These are phyloP conservation scores for Harrya chromipes DNA, from an alignment of 768 basidiomycete species.

Conservation along the genomic window DNA sequence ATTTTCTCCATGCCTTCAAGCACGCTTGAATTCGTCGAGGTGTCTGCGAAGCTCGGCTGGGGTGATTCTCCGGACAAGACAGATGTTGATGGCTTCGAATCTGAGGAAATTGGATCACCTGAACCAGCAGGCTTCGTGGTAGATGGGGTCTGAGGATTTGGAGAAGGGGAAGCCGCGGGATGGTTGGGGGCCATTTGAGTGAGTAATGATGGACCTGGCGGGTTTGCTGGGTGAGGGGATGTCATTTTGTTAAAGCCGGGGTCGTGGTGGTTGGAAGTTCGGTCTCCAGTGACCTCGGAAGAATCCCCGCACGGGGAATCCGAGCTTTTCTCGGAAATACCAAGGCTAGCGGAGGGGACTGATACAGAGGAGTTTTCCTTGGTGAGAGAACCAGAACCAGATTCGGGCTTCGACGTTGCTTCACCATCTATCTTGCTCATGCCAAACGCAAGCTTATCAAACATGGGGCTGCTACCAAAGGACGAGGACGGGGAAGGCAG, in stretches of 20 bases:
- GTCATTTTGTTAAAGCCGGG: slow-evolving; percentile 38
- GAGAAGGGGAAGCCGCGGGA: slow-evolving; percentile 15
- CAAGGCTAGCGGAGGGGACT: slow-evolving; percentile 1
- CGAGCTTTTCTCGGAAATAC: slow-evolving; percentile 11
- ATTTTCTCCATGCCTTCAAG: slow-evolving; percentile 59
- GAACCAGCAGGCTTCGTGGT: slow-evolving; percentile 20
- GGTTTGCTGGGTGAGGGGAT: slow-evolving; percentile 34
- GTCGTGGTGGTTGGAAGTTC: slow-evolving; percentile 46
- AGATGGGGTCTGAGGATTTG: slow-evolving; percentile 28
- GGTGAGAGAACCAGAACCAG: slow-evolving; percentile 25
- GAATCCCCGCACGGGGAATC: slow-evolving; percentile 31
- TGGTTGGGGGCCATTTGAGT: slow-evolving; percentile 61
- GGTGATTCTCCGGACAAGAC: slow-evolving; percentile 28
- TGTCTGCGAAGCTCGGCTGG: slow-evolving; percentile 23
- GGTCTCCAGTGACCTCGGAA: slow-evolving; percentile 46
- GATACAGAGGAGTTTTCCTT: slow-evolving; percentile 27
- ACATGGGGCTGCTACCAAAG: slow-evolving; percentile 62
- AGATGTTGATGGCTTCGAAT: slow-evolving; percentile 28
- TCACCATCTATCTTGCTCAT: slow-evolving; percentile 85
- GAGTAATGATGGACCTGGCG: slow-evolving; percentile 65
- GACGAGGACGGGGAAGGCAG: slow-evolving; percentile 83
- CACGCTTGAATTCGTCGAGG: slow-evolving; percentile 28
- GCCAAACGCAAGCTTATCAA: slow-evolving; percentile 87
- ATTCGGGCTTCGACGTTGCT: slow-evolving; percentile 34
- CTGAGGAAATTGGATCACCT: slow-evolving; percentile 13